These are phyloP conservation scores for Pinus tabuliformis DNA, from an alignment of 75 land plant species.

Conservation along the genomic window DNA sequence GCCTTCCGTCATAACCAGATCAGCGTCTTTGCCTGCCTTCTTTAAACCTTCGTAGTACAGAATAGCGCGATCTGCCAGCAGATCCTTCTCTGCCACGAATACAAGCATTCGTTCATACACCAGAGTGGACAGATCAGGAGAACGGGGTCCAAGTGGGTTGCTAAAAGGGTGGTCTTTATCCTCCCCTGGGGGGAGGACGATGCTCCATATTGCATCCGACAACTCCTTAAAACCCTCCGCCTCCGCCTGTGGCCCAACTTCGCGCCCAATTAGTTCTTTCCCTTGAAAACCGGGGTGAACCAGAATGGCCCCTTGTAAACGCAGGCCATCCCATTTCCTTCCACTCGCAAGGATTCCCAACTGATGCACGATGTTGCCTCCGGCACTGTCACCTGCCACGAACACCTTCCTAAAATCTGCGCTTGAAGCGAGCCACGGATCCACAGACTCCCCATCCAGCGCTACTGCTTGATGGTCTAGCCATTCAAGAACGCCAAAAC, in stretches of 20 bases:
- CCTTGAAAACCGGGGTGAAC: conserved; percentile 20
- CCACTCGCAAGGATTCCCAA: conserved; percentile 33
- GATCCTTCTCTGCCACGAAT: conserved; percentile 38
- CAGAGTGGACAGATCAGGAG: conserved; percentile 4
- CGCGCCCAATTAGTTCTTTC: conserved; percentile 7
- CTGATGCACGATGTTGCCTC: conserved; percentile 7
- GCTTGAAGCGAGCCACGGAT: conserved; percentile 2
- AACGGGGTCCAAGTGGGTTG: conserved; percentile 11
- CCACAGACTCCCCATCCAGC: neutral
- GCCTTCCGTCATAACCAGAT: no score
- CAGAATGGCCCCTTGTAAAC: conserved; percentile 8
- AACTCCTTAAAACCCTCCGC: neutral
- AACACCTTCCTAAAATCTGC: neutral
- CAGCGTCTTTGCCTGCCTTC: no score
- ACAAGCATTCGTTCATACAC: conserved; percentile 24
- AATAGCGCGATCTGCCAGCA: conserved; percentile 21
- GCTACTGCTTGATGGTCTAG: no score
- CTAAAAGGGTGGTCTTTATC: conserved; percentile 12
- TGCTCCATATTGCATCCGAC: neutral
- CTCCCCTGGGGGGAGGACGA: neutral
- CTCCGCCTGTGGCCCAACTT: no score
- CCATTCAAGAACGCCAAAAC: conserved; percentile 11
- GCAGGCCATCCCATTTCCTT: conserved; percentile 6
- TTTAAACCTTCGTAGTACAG: conserved; percentile 6
- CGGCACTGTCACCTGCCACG: neutral